Base-by-base conservation (phyloP, 2,329 filamentous ascomycete genomes). In the Ceratocystis diversiconidia region DNA sequence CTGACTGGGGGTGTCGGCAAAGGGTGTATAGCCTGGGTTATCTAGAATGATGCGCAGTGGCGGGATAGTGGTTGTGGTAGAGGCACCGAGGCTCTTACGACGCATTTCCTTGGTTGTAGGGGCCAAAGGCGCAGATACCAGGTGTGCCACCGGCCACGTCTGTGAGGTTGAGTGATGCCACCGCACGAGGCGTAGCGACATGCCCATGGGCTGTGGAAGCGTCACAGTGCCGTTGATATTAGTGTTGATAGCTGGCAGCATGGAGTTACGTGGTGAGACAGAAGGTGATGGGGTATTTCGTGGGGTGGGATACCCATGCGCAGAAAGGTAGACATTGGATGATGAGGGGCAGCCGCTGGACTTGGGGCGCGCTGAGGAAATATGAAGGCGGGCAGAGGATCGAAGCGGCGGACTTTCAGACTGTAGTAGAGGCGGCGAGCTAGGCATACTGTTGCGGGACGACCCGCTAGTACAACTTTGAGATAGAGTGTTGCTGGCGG, bases 271-370 rank as follows among this genome's bases (percentile, higher is more conserved):
- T 55, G 50, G 72, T 8, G 72, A 72, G 25, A 73, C 72, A 10
- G 73, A 75, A 52, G 73, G 71, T 7, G 74, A 71, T 44, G 74
- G 75, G 59, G 71, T 78, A 15, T 15, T 15, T 28, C 22, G 50
- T 12, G 50, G 50, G 8, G 50, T 55, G 19, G 50, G 50, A 15
- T 55, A 55, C 12, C 50, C 50, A 22, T 19, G 25, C 4, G 50
- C n/a, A 55, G 50, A 55, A 15, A 55, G 50, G 22, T 55, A 28
- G 50, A 28, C 50, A 25, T 25, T 15, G 2, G 50, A 25, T 12
- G 19, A 55, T 22, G 19, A 19, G 19, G 50, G 76, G 76, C 1
- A 79, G 75, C 62, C 76, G 76, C 0, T 75, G 74, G 1, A 73
- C 73, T 28, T 78, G 73, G 65, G 74, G 70, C 19, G 77, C 78